Percentiles rank a stretch among this genome's conserved stretches.
phyloP scores from a whole-genome alignment of 116 monocot species.

The Papilionanthe hybrid region DNA sequence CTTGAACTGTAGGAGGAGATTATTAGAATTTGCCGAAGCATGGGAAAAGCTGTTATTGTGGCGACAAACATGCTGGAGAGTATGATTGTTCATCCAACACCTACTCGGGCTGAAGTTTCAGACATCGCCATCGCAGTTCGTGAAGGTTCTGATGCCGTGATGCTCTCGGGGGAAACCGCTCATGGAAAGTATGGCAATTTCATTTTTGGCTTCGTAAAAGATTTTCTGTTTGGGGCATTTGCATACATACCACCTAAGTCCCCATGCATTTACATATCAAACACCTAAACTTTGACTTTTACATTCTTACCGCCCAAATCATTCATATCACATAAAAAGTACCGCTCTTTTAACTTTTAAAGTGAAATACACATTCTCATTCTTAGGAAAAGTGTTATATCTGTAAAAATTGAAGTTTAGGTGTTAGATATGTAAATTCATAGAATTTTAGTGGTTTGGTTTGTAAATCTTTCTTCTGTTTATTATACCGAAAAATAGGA shows the following conservation, averaged over 20 bases:
- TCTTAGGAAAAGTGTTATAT: too few relatives aligned
- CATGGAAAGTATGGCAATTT: constrained; percentile 87
- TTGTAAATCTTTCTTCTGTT: too few relatives aligned
- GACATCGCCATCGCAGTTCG: constrained; percentile 99
- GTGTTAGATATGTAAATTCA: too few relatives aligned
- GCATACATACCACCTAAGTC: too few relatives aligned
- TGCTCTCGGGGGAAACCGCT: constrained; percentile 99
- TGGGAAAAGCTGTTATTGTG: constrained; percentile 99
- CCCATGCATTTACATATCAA: too few relatives aligned
- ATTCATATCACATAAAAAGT: too few relatives aligned
- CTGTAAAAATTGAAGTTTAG: too few relatives aligned
- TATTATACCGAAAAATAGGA: not conserved
- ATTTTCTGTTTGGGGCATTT: not conserved
- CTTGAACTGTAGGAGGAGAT: constrained; percentile 83
- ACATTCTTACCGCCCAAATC: too few relatives aligned
- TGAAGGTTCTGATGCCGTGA: constrained; percentile 94
- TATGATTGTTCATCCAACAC: constrained; percentile 99
- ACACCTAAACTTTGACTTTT: too few relatives aligned
- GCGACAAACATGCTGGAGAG: constrained; percentile 99
- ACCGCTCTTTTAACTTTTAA: too few relatives aligned
- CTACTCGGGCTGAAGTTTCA: constrained; percentile 96
- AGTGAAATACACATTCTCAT: too few relatives aligned
- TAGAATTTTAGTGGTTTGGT: too few relatives aligned
- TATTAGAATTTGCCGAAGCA: constrained; percentile 84
- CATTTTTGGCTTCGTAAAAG: not conserved